Conservation (phyloP, 2,329 filamentous ascomycete species). For the Aspergillus quadrilineatus region DNA sequence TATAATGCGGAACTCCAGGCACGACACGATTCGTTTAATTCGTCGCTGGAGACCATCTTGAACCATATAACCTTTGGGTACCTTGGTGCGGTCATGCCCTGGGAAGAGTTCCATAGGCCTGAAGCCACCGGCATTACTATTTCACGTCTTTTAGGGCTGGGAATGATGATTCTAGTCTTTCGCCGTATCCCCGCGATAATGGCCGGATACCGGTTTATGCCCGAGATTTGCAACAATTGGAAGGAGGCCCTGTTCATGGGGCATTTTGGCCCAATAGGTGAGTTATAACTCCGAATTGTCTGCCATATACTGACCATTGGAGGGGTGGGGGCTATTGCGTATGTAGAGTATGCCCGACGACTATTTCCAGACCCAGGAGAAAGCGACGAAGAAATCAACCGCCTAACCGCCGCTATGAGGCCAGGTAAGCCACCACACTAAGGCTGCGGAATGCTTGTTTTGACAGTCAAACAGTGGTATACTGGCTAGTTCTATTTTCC, state of each 20-base stretch:
- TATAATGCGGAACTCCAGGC: slow-evolving; percentile 57
- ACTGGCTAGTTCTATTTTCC: slow-evolving; percentile 47
- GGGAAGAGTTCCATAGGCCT: slow-evolving; percentile 55
- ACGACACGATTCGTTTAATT: slow-evolving; percentile 62
- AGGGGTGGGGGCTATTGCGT: slow-evolving; percentile 48
- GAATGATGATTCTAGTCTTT: slow-evolving; percentile 54
- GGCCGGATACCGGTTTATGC: slow-evolving; percentile 57
- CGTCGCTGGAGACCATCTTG: slow-evolving; percentile 57
- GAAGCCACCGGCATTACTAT: slow-evolving; percentile 55
- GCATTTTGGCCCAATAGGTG: slow-evolving; percentile 50
- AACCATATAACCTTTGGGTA: slow-evolving; percentile 64
- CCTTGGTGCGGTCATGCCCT: slow-evolving; percentile 57
- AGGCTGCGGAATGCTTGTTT: not conserved
- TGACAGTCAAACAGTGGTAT: slow-evolving; percentile 37
- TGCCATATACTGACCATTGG: not conserved
- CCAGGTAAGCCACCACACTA: slow-evolving; percentile 30
- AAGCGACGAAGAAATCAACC: slow-evolving; percentile 43
- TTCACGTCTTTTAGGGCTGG: slow-evolving; percentile 52
- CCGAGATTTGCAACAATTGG: slow-evolving; percentile 51
- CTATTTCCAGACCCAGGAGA: slow-evolving; percentile 44
- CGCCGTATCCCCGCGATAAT: slow-evolving; percentile 59
- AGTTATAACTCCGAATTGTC: not conserved
- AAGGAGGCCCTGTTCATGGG: slow-evolving; percentile 63
- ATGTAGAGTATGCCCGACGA: slow-evolving; percentile 47
- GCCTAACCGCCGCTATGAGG: slow-evolving; percentile 41